Percentiles rank a stretch among this genome's conserved stretches.
These are phyloP conservation scores for Isabelozyma heimii DNA, from an alignment of 805 yeast genomes.

Conservation along the genomic window DNA sequence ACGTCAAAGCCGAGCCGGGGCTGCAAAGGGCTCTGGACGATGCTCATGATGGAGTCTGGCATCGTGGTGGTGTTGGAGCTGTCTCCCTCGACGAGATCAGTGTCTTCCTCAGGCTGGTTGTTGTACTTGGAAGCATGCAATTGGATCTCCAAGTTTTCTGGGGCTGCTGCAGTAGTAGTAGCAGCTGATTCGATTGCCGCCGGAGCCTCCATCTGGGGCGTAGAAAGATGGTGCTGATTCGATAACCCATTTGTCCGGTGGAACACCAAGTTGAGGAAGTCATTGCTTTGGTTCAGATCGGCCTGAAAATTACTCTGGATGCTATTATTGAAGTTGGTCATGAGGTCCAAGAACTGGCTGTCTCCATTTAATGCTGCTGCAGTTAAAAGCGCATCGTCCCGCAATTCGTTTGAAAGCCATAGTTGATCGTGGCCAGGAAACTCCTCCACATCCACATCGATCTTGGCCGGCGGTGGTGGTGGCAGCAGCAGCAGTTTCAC, in stretches of 20 bases:
- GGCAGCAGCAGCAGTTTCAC: background rate
- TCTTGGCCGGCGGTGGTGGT: background rate
- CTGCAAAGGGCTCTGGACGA: slow-evolving; percentile 35
- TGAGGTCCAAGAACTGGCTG: slow-evolving; percentile 54
- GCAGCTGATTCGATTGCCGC: background rate
- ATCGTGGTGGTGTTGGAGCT: slow-evolving; percentile 35
- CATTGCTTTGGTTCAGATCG: slow-evolving; percentile 19
- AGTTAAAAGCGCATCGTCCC: slow-evolving; percentile 70
- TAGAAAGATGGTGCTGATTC: background rate
- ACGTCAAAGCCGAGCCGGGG: slow-evolving; percentile 45
- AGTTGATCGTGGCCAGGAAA: slow-evolving; percentile 43
- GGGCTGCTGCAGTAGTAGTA: slow-evolving; percentile 20
- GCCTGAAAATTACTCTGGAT: background rate
- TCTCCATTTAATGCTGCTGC: slow-evolving; percentile 70
- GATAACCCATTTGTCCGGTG: slow-evolving; percentile 28
- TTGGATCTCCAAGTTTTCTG: slow-evolving; percentile 39
- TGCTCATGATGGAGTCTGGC: slow-evolving; percentile 56
- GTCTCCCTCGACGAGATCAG: slow-evolving; percentile 36
- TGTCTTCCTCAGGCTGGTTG: slow-evolving; percentile 21
- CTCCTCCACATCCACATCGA: slow-evolving; percentile 7
- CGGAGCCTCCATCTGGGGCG: background rate
- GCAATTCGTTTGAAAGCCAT: slow-evolving; percentile 68
- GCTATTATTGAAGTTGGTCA: slow-evolving; percentile 19
- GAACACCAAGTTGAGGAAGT: slow-evolving; percentile 51
- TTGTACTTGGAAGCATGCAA: slow-evolving; percentile 36